Percentiles rank a stretch among this genome's conserved stretches.
These are phyloP conservation scores for Xerocomellus amylosporus DNA, from an alignment of 768 basidiomycete genomes.

Conservation along the genomic window DNA sequence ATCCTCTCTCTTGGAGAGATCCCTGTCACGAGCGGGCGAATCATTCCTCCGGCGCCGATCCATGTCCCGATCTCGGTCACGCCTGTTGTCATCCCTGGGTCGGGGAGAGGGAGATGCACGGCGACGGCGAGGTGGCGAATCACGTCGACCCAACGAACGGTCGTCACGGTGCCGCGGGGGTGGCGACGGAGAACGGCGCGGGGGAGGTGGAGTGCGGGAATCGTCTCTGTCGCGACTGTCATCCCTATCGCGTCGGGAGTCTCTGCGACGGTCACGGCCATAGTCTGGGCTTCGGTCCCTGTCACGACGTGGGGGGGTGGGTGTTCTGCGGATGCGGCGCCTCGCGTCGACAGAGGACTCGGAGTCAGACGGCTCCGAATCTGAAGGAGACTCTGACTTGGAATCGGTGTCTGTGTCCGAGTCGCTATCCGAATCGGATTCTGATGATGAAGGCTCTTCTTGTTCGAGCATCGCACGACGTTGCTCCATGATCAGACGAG, in stretches of 20 bases:
- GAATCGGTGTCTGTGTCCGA: slow-evolving; percentile 34
- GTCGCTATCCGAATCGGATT: slow-evolving; percentile 34
- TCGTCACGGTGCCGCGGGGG: slow-evolving; percentile 27
- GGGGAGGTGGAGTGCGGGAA: slow-evolving; percentile 37
- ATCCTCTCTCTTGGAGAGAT: slow-evolving; percentile 19
- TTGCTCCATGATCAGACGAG: slow-evolving; percentile 90
- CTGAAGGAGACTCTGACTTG: slow-evolving; percentile 41
- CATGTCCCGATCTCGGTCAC: slow-evolving; percentile 21
- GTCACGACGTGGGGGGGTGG: slow-evolving; percentile 33
- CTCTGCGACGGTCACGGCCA: slow-evolving; percentile 19
- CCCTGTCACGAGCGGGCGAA: slow-evolving; percentile 23
- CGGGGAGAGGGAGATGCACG: slow-evolving; percentile 24
- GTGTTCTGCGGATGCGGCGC: slow-evolving; percentile 28
- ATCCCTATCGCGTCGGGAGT: slow-evolving; percentile 14
- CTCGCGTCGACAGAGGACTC: slow-evolving; percentile 35
- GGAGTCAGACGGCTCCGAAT: slow-evolving; percentile 38
- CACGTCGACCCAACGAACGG: slow-evolving; percentile 19
- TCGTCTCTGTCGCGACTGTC: slow-evolving; percentile 27
- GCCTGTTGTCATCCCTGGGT: slow-evolving; percentile 19
- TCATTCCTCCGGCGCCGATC: slow-evolving; percentile 28
- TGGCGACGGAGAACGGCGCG: slow-evolving; percentile 28
- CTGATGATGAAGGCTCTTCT: slow-evolving; percentile 47
- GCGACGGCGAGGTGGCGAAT: slow-evolving; percentile 25
- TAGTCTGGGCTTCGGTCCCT: slow-evolving; percentile 25
- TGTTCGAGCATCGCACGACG: slow-evolving; percentile 84